phyloP scores from a whole-genome alignment of 805 yeast species.

The Starmerella roubikii region DNA sequence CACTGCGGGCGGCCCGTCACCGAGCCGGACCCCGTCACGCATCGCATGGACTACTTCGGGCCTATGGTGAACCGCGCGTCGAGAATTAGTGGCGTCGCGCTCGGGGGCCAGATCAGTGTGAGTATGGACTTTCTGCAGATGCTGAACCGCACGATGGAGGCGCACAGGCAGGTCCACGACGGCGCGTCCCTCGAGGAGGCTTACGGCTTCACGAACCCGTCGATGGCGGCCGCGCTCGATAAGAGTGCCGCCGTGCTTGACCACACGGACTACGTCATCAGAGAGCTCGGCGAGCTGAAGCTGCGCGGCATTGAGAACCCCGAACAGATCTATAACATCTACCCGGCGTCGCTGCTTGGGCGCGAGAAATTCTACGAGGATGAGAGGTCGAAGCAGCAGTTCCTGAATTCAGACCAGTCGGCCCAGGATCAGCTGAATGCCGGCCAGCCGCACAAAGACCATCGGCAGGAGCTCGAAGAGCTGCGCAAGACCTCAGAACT shows the following conservation, averaged over 20 bases:
- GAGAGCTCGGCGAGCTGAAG: conserved; percentile 71
- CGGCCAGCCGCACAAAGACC: not conserved
- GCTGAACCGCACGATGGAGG: conserved; percentile 38
- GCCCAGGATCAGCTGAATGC: conserved; percentile 21
- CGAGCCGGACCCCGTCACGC: conserved; percentile 85
- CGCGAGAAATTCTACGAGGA: conserved; percentile 30
- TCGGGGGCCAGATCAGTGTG: conserved; percentile 93
- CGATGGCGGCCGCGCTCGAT: conserved; percentile 14
- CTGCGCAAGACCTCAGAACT: not conserved
- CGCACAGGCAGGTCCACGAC: conserved; percentile 23
- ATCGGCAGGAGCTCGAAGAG: not conserved
- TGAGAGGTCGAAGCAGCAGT: not conserved
- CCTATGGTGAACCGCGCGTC: conserved; percentile 97
- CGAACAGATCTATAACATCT: conserved; percentile 66
- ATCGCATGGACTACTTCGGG: conserved; percentile 97
- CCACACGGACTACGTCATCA: conserved; percentile 53
- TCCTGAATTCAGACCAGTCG: not conserved
- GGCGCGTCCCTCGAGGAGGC: conserved; percentile 11
- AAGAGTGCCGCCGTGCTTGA: conserved; percentile 33
- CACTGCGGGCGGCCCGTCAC: conserved; percentile 98
- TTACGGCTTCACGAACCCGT: conserved; percentile 8
- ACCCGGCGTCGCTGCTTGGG: conserved; percentile 50
- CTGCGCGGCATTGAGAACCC: conserved; percentile 91
- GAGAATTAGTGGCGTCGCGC: conserved; percentile 85
- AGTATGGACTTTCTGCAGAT: conserved; percentile 71